Evolutionary conservation across 148 eudicot species (phyloP), one percentile per base, ranked within the genome.

Genomic region (Vaccinium darrowii): DNA sequence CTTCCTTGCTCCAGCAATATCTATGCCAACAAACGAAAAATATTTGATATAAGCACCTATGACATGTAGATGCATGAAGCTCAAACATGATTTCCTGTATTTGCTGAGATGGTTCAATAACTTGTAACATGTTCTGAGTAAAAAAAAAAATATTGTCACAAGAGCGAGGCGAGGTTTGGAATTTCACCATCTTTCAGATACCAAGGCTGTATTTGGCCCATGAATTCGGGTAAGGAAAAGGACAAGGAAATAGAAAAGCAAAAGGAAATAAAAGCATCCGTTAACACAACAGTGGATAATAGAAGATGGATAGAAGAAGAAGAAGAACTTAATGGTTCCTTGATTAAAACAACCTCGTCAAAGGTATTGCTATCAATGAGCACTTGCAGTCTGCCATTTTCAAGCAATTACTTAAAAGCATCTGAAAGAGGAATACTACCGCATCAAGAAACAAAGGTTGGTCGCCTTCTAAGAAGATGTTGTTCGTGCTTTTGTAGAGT

Each of bases 361-460:
- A 43, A 36, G 39, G 4, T 21, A 3, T 16, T 8, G 49, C 21
- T 43, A 12, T 47, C 7, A 69, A 36, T 21, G 51, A 79, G 54
- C 65, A 53, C 2, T 33, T 33, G 71, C 27, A 62, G 25, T 62
- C 67, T 19, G 67, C 11, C 67, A 81, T 47, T 19, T 36, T 56
- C 81, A 80, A 7, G 78, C 27, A 84, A 65, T 47, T 49, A 63
- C 30, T 15, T 58, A 53, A 53, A 69, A 71, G 21, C 54, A 15
- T 57, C 63, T 39, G 52, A 76, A 81, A 67, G 36, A 76, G 84
- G 78, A 87, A 80, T 7, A 56, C 83, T 91, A 94, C 99, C 90
- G 99, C 91, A 86, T 96, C 99, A 87, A 96, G 95, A 88, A 96
- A 92, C 90, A 94, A 87, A 85, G 98, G 99, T 19, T 90, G 90